Evolutionary conservation across 495 filamentous ascomycete genomes (phyloP).

Genomic region (Daldinia caldariorum): DNA sequence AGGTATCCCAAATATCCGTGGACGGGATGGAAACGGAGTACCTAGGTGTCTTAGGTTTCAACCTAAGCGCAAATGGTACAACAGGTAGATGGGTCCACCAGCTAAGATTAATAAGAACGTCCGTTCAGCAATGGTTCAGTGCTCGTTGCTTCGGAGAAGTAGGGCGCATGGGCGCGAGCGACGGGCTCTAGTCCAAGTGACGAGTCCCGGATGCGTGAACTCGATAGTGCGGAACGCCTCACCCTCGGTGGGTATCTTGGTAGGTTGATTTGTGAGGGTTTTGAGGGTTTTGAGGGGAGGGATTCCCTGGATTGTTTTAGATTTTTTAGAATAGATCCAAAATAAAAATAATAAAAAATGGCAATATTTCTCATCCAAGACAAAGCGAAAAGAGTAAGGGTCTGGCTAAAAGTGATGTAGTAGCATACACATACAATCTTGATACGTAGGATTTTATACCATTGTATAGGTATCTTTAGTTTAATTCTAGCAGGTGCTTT

Average conservation of each 20-base stretch:
- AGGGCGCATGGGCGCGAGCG: constrained; percentile 16
- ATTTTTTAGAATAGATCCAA: constrained; percentile 7
- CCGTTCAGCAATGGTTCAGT: constrained; percentile 29
- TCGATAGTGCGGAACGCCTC: constrained; percentile 42
- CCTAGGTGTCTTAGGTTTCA: constrained; percentile 23
- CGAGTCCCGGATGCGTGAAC: constrained; percentile 40
- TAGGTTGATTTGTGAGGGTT: not conserved
- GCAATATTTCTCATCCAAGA: constrained; percentile 32
- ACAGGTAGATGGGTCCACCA: constrained; percentile 31
- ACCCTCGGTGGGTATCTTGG: constrained; percentile 21
- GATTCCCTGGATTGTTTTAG: constrained; percentile 10
- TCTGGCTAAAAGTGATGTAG: constrained; percentile 20
- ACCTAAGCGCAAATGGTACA: constrained; percentile 10
- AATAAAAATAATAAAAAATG: constrained; percentile 9
- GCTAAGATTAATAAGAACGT: constrained; percentile 38
- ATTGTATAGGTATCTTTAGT: constrained; percentile 20
- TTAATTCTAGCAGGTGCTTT: not conserved
- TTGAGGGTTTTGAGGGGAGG: not conserved
- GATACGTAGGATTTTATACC: constrained; percentile 32
- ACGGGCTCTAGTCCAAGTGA: constrained; percentile 20
- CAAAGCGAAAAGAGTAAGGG: constrained; percentile 12
- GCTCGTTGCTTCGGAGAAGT: constrained; percentile 22
- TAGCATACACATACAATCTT: constrained; percentile 14
- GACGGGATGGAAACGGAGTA: constrained; percentile 33
- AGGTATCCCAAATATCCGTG: constrained; percentile 15